These are phyloP conservation scores for Symbiodinium pilosum DNA, from an alignment of 73 alveolate genomes.

Conservation along the genomic window DNA sequence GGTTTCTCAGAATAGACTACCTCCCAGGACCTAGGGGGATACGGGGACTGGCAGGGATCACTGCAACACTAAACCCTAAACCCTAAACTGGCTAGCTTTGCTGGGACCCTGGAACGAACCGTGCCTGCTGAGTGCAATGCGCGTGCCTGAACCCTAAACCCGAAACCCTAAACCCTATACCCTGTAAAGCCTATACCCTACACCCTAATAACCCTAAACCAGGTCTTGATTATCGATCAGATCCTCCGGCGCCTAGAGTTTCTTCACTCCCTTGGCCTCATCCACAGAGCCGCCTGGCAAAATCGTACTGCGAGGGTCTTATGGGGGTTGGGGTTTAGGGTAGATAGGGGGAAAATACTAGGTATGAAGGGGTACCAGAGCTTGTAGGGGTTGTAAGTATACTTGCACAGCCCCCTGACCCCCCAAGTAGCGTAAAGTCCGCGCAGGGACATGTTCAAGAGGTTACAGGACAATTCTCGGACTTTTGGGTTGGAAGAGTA, in stretches of 20 bases:
- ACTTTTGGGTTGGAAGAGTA: too few relatives aligned
- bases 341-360: background rate
- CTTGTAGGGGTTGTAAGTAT: background rate
- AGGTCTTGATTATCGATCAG: constrained; percentile 74
- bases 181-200: background rate
- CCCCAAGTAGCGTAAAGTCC: too few relatives aligned
- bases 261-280: constrained; percentile 56
- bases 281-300: constrained; percentile 39
- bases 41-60: too few relatives aligned
- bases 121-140: too few relatives aligned
- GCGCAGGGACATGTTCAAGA: too few relatives aligned
- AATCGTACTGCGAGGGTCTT: background rate
- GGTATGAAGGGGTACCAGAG: background rate
- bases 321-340: background rate
- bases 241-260: constrained; percentile 56
- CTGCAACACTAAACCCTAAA: too few relatives aligned
- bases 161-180: background rate
- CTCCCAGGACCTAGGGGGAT: too few relatives aligned
- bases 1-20: too few relatives aligned
- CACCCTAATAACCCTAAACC: background rate
- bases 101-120: too few relatives aligned
- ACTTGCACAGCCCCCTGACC: too few relatives aligned
- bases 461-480: too few relatives aligned
- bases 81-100: too few relatives aligned
- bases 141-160: background rate